These are phyloP conservation scores for Candida pseudoviswanathii DNA, from an alignment of 1,139 yeast species.

Conservation along the genomic window DNA sequence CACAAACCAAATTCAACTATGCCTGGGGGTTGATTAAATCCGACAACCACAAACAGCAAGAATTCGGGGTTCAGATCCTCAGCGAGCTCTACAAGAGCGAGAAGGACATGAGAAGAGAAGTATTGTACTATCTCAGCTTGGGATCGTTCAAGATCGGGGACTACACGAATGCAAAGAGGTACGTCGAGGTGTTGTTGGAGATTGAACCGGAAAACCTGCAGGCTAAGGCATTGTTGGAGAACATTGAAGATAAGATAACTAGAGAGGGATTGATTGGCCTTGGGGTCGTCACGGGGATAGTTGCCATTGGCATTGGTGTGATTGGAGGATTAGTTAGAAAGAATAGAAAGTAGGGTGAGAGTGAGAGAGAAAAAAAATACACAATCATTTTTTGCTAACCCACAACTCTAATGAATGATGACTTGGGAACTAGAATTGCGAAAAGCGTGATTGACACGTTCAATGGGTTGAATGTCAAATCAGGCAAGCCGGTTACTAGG, in stretches of 20 bases:
- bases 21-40: conserved; percentile 96
- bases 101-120: conserved; percentile 84
- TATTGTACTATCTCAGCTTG: conserved; percentile 82
- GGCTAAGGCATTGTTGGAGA: conserved; percentile 67
- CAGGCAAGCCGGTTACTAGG: conserved; percentile 60
- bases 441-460: conserved; percentile 21
- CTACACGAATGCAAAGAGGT: conserved; percentile 80
- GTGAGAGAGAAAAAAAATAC: not conserved
- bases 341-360: conserved; percentile 22
- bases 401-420: conserved; percentile 5
- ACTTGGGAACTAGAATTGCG: conserved; percentile 19
- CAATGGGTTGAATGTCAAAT: conserved; percentile 20
- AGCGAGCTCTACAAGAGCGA: conserved; percentile 75
- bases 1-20: conserved; percentile 87
- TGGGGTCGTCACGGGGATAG: conserved; percentile 80
- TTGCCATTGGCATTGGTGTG: conserved; percentile 80
- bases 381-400: not conserved
- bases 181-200: conserved; percentile 72
- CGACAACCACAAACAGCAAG: conserved; percentile 58
- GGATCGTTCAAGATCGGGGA: conserved; percentile 92
- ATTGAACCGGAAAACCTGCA: conserved; percentile 87
- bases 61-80: conserved; percentile 76
- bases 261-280: conserved; percentile 86
- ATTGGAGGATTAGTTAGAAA: conserved; percentile 58
- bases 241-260: conserved; percentile 83